These are phyloP conservation scores for Taphrina sp. DNA, from an alignment of 1,139 yeast genomes.

Conservation along the genomic window DNA sequence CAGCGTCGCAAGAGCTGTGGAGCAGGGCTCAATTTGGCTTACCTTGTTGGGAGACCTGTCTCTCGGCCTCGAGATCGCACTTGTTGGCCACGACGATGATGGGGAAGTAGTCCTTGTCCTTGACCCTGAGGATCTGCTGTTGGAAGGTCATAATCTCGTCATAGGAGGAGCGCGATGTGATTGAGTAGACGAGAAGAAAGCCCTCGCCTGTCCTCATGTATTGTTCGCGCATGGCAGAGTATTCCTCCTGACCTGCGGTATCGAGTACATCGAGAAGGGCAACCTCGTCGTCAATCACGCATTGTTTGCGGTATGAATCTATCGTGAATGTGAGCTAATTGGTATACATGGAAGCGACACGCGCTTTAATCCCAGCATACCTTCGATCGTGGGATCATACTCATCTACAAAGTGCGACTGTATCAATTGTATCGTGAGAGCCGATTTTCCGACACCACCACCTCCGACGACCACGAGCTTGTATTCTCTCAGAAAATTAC, in stretches of 20 bases:
- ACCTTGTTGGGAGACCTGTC: slow-evolving; percentile 47
- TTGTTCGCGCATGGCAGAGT: slow-evolving; percentile 64
- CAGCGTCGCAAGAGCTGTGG: slow-evolving; percentile 49
- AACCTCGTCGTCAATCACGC: slow-evolving; percentile 46
- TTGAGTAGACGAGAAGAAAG: slow-evolving; percentile 64
- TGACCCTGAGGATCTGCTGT: slow-evolving; percentile 82
- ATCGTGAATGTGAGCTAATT: no score
- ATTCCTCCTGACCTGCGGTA: slow-evolving; percentile 53
- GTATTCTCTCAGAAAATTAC: slow-evolving; percentile 48
- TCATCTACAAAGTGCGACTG: slow-evolving; percentile 75
- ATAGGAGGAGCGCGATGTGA: slow-evolving; percentile 73
- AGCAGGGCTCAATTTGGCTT: no score
- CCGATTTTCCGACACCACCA: slow-evolving; percentile 96
- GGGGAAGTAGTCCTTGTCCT: slow-evolving; percentile 54
- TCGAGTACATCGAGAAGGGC: slow-evolving; percentile 49
- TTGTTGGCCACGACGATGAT: slow-evolving; percentile 50
- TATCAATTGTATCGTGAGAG: slow-evolving; percentile 78
- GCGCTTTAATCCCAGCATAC: no score
- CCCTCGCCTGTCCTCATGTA: slow-evolving; percentile 51
- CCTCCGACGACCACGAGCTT: slow-evolving; percentile 94
- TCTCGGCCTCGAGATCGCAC: slow-evolving; percentile 71
- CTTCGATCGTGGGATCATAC: slow-evolving; percentile 43
- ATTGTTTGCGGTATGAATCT: slow-evolving; percentile 49
- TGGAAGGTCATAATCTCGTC: slow-evolving; percentile 75
- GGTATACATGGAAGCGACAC: neutral